Evolutionary conservation across 495 filamentous ascomycete genomes (phyloP).

Genomic region (Penicillium maclennaniae): DNA sequence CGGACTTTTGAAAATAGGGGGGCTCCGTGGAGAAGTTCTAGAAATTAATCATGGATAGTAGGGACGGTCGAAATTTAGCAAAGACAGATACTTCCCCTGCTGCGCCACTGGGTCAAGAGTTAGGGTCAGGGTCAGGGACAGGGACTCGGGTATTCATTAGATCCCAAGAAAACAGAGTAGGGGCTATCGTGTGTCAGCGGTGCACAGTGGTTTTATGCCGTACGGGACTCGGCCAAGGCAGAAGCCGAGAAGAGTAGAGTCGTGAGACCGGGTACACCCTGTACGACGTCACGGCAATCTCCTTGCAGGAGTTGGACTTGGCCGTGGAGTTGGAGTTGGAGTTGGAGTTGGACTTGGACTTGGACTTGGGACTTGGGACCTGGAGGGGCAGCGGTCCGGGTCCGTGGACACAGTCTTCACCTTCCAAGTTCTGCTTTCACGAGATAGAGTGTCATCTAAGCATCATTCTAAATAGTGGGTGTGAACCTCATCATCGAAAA

Average conservation of each 20-base stretch:
- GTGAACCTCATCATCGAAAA: no score
- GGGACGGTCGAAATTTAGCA: background rate
- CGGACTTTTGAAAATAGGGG: background rate
- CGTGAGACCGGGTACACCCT: background rate
- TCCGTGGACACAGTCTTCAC: background rate
- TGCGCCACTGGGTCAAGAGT: conserved; percentile 6
- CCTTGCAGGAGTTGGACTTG: conserved; percentile 12
- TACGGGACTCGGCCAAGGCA: background rate
- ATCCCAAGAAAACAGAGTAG: background rate
- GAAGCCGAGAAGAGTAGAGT: background rate
- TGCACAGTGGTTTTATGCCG: background rate
- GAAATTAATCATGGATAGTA: background rate
- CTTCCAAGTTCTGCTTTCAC: background rate
- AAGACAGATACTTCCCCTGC: background rate
- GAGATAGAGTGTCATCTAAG: no score
- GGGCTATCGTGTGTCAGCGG: no score
- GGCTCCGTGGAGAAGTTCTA: background rate
- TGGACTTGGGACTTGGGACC: background rate
- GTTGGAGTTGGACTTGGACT: background rate
- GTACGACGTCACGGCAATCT: conserved; percentile 12
- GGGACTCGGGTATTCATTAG: no score
- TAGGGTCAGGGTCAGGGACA: conserved; percentile 11
- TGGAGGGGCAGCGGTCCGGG: background rate
- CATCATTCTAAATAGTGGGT: no score
- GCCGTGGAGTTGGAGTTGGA: background rate